Conservation (phyloP, 345 rosid genomes). For the Acer yangbiense region DNA sequence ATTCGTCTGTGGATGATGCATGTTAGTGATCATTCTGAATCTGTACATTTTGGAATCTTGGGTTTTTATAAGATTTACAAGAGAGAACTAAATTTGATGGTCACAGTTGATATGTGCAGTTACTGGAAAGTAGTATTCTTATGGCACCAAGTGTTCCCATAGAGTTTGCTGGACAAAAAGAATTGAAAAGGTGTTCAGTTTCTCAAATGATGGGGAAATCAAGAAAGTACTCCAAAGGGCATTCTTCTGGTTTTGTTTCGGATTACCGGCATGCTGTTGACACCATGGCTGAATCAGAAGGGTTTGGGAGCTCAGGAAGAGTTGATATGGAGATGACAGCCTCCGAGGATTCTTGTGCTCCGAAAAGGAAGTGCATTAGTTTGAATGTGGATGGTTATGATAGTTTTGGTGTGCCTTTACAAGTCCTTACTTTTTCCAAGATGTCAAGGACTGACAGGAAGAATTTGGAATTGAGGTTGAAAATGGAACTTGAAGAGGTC, state of each 20-base stretch:
- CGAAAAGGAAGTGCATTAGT: constrained; percentile 59
- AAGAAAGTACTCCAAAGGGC: constrained; percentile 63
- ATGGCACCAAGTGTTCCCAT: constrained; percentile 69
- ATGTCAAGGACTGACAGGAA: constrained; percentile 65
- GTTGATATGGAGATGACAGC: constrained; percentile 53
- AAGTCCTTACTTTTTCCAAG: constrained; percentile 60
- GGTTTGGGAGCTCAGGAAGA: constrained; percentile 65
- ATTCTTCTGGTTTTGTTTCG: constrained; percentile 59
- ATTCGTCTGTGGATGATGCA: not conserved
- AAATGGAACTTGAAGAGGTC: constrained; percentile 75
- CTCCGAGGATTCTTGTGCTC: constrained; percentile 60
- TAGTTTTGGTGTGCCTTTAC: constrained; percentile 48
- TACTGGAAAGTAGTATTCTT: constrained; percentile 40
- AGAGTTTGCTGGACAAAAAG: constrained; percentile 61
- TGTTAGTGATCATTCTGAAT: not conserved
- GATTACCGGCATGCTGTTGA: constrained; percentile 61
- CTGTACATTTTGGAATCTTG: not conserved
- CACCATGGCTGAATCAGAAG: constrained; percentile 72
- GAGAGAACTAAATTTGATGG: constrained; percentile 14
- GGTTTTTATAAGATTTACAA: not conserved
- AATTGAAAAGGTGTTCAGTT: constrained; percentile 34
- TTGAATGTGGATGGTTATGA: constrained; percentile 47
- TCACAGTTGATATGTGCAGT: constrained; percentile 55
- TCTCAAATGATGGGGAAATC: constrained; percentile 70
- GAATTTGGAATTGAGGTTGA: constrained; percentile 53